Evolutionary conservation across 1,284 basidiomycete species (phyloP).

Genomic region (Ceratobasidium sp.): DNA sequence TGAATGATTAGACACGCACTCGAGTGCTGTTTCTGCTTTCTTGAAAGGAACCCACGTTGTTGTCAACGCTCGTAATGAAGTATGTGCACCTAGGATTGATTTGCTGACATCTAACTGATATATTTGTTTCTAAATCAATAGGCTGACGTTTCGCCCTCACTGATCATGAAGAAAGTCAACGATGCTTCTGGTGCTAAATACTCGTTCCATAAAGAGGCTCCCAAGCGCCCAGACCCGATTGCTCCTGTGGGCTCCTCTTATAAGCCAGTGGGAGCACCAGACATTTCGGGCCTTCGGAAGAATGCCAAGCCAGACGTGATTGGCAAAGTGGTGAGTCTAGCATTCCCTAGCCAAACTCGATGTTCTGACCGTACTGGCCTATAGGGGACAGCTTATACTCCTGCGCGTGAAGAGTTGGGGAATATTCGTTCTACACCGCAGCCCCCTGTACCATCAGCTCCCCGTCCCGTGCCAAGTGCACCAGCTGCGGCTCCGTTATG

Average conservation of each 20-base stretch:
- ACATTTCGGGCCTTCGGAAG: slow-evolving; percentile 68
- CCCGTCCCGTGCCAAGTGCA: slow-evolving; percentile 60
- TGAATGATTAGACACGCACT: slow-evolving; percentile 69
- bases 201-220: slow-evolving; percentile 73
- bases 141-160: slow-evolving; percentile 80
- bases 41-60: slow-evolving; percentile 89
- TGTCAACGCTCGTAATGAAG: slow-evolving; percentile 91
- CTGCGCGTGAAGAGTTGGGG: slow-evolving; percentile 52
- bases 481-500: slow-evolving; percentile 62
- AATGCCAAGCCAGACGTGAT: slow-evolving; percentile 46
- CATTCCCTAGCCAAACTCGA: neutral
- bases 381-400: slow-evolving; percentile 53
- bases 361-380: slow-evolving; percentile 10
- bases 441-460: slow-evolving; percentile 61
- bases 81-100: slow-evolving; percentile 53
- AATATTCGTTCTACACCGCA: slow-evolving; percentile 50
- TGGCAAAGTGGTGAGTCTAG: slow-evolving; percentile 48
- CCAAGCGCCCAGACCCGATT: slow-evolving; percentile 74
- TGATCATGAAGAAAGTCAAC: slow-evolving; percentile 89
- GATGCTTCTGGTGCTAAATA: slow-evolving; percentile 95
- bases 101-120: neutral
- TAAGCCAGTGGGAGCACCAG: slow-evolving; percentile 73
- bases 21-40: slow-evolving; percentile 83
- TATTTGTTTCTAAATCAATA: slow-evolving; percentile 53
- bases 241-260: slow-evolving; percentile 78